A percentile compares a stretch with the other conserved stretches of the same genome.
These are phyloP conservation scores for Corchorus capsularis DNA, from an alignment of 345 rosid genomes.

Conservation along the genomic window DNA sequence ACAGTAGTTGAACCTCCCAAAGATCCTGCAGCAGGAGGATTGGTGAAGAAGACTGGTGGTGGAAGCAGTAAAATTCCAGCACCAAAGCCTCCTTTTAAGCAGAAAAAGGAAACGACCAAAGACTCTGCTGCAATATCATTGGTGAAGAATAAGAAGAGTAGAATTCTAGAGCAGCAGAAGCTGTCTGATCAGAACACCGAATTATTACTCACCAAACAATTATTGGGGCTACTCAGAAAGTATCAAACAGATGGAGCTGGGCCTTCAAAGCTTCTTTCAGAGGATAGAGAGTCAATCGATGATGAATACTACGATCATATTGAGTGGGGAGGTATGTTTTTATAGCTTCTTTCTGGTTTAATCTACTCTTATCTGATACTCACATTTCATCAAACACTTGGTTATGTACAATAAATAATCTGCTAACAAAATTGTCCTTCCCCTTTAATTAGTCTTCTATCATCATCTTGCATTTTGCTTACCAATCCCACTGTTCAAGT, in stretches of 20 bases:
- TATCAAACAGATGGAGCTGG: neutral
- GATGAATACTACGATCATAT: neutral
- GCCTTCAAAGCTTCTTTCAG: neutral
- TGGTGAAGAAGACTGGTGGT: neutral
- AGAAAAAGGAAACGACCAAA: slow-evolving; percentile 11
- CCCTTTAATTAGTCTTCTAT: neutral
- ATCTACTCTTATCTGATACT: neutral
- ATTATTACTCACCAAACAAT: too few relatives aligned
- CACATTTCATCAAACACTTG: neutral
- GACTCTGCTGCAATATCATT: neutral
- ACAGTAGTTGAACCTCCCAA: neutral
- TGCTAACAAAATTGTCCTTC: neutral
- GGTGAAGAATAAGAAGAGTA: neutral
- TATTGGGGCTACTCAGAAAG: neutral
- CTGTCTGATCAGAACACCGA: neutral
- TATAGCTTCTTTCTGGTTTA: neutral
- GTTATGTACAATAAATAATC: neutral
- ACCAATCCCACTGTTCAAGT: neutral
- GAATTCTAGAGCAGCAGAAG: neutral
- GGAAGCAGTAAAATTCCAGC: neutral
- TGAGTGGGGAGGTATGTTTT: slow-evolving; percentile 17
- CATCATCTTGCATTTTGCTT: neutral
- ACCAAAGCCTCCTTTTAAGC: neutral
- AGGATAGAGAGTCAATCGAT: too few relatives aligned
- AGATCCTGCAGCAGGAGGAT: neutral